phyloP scores from a whole-genome alignment of 2,329 filamentous ascomycete genomes.

The Fusarium sp. region DNA sequence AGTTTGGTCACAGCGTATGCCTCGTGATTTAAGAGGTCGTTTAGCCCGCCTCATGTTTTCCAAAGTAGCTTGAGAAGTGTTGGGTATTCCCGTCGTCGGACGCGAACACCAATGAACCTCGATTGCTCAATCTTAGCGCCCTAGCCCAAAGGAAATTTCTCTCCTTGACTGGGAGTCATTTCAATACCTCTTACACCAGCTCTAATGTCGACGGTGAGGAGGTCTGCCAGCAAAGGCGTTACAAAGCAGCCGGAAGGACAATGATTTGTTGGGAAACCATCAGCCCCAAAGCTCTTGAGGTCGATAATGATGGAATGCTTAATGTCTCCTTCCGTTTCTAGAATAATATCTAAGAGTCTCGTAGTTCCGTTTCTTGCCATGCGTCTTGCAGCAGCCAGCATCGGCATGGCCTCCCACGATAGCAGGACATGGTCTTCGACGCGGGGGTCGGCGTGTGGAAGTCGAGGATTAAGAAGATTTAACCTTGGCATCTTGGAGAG shows the following conservation, averaged over 20 bases:
- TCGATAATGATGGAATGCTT: background rate
- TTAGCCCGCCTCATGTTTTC: background rate
- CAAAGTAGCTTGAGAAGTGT: background rate
- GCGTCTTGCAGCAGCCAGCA: background rate
- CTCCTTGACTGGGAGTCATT: background rate
- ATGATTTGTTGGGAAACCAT: background rate
- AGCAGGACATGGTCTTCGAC: too few species aligned
- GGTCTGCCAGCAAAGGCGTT: background rate
- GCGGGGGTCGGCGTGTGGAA: background rate
- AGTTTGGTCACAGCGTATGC: background rate
- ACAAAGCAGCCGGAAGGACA: too few species aligned
- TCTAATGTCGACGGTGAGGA: background rate
- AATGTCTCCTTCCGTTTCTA: background rate
- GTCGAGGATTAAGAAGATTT: too few species aligned
- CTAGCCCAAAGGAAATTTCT: background rate
- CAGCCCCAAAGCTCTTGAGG: background rate
- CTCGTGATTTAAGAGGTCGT: background rate
- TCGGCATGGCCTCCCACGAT: background rate
- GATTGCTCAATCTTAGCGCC: too few species aligned
- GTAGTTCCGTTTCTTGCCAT: background rate
- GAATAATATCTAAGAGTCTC: background rate
- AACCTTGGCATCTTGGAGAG: too few species aligned
- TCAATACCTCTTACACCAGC: background rate
- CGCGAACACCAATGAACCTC: too few species aligned
- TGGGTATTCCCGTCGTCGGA: background rate